These are phyloP conservation scores for Taiozyma sp. DNA, from an alignment of 1,139 yeast genomes.

Conservation along the genomic window DNA sequence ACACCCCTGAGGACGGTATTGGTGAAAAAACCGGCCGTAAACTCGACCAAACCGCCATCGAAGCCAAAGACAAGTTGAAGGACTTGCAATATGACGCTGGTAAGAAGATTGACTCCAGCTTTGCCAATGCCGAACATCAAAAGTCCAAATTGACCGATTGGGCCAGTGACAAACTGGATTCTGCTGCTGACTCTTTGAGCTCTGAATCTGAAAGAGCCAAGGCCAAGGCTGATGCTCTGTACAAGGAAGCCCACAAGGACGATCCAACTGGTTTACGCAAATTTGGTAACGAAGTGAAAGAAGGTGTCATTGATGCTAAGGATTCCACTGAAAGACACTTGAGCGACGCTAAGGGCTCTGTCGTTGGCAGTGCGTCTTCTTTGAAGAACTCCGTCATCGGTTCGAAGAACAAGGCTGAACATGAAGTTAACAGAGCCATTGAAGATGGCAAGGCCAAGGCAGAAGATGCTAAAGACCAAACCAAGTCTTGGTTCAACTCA, in stretches of 20 bases:
- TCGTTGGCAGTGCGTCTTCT: constrained; percentile 11
- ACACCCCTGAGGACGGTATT: constrained; percentile 18
- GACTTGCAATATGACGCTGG: constrained; percentile 30
- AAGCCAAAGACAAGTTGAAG: constrained; percentile 22
- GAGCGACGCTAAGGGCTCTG: constrained; percentile 29
- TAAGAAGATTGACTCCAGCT: constrained; percentile 25
- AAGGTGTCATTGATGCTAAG: constrained; percentile 28
- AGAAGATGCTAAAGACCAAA: constrained; percentile 21
- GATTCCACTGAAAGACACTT: constrained; percentile 37
- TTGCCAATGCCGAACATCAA: constrained; percentile 23
- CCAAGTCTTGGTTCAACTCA: constrained; percentile 16
- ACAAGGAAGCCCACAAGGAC: constrained; percentile 34
- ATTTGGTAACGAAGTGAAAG: constrained; percentile 23
- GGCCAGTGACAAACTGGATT: constrained; percentile 25
- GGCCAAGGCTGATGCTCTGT: constrained; percentile 32
- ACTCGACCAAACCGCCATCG: constrained; percentile 23
- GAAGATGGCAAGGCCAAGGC: constrained; percentile 13
- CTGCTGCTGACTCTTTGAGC: constrained; percentile 20
- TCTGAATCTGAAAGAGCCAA: constrained; percentile 25
- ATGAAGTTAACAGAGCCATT: constrained; percentile 14
- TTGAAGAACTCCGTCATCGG: constrained; percentile 12
- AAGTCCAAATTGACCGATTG: constrained; percentile 18
- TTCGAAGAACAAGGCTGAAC: constrained; percentile 16
- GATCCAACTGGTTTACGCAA: constrained; percentile 14
- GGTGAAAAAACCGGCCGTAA: constrained; percentile 26